These are phyloP conservation scores for Cylindrotheca fusiformis DNA, from an alignment of 108 stramenopile genomes.

Conservation along the genomic window DNA sequence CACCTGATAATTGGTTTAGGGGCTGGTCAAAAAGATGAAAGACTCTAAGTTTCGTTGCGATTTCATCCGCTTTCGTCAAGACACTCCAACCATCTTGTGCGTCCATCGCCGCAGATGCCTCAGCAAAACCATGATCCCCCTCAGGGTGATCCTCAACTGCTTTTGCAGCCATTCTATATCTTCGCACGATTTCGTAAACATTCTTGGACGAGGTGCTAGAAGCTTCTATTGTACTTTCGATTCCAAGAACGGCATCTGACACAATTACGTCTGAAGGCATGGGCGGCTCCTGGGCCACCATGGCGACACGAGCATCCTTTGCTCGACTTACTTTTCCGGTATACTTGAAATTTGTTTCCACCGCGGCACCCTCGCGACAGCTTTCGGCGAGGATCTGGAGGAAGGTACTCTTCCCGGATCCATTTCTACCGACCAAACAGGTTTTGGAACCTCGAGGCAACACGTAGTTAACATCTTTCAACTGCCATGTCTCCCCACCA, in stretches of 20 bases:
- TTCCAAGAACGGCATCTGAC: conserved; percentile 69
- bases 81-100: conserved; percentile 64
- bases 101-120: conserved; percentile 72
- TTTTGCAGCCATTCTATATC: conserved; percentile 48
- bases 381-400: conserved; percentile 66
- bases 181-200: conserved; percentile 58
- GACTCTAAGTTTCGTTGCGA: conserved; percentile 66
- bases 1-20: conserved; percentile 62
- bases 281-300: conserved; percentile 82
- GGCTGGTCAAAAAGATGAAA: conserved; percentile 64
- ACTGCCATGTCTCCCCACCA: conserved; percentile 73
- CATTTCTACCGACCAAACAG: conserved; percentile 75
- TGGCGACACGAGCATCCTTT: conserved; percentile 51
- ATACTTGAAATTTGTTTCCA: conserved; percentile 42
- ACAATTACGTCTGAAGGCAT: conserved; percentile 58
- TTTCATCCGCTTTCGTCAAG: conserved; percentile 77
- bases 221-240: conserved; percentile 15
- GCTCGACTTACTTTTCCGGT: conserved; percentile 50
- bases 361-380: conserved; percentile 20
- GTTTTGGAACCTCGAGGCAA: conserved; percentile 64
- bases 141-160: conserved; percentile 57
- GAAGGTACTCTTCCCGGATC: conserved; percentile 75
- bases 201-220: conserved; percentile 12
- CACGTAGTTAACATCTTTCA: conserved; percentile 65
- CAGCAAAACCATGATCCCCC: conserved; percentile 36